Percentiles rank a stretch among this genome's conserved stretches.
Conservation (phyloP, 2,329 filamentous ascomycete genomes). For the Cryphonectria japonica region DNA sequence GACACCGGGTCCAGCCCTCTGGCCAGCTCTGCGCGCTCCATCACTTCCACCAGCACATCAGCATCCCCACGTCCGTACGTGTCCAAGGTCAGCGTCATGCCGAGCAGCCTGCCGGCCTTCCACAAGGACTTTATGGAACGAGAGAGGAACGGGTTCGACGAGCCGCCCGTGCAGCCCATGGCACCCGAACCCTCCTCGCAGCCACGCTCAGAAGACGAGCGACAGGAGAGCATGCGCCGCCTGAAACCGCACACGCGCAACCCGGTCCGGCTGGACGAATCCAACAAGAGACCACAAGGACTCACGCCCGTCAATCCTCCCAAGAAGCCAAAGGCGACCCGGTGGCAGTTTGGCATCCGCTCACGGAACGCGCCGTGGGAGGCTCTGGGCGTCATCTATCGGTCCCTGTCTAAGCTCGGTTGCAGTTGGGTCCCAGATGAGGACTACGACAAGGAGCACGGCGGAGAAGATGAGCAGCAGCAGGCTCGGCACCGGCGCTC, state of each 20-base stretch:
- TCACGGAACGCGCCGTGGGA: constrained; percentile 93
- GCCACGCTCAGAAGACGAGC: constrained; percentile 69
- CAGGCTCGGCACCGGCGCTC: constrained; percentile 40
- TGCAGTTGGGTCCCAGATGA: constrained; percentile 82
- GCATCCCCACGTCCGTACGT: constrained; percentile 61
- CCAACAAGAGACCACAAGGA: constrained; percentile 60
- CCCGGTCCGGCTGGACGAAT: constrained; percentile 69
- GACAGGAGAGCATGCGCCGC: constrained; percentile 77
- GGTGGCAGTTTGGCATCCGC: constrained; percentile 98
- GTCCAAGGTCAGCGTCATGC: constrained; percentile 89
- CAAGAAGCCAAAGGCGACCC: constrained; percentile 78
- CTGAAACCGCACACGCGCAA: constrained; percentile 84
- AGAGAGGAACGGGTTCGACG: constrained; percentile 54
- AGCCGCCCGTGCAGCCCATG: constrained; percentile 48
- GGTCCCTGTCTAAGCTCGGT: constrained; percentile 83
- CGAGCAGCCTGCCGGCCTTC: constrained; percentile 87
- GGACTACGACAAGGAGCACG: constrained; percentile 55
- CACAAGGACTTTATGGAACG: constrained; percentile 90
- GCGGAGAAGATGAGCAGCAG: constrained; percentile 47
- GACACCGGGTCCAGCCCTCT: constrained; percentile 53
- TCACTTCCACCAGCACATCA: constrained; percentile 52
- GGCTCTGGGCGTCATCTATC: constrained; percentile 93
- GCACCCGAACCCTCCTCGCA: constrained; percentile 54
- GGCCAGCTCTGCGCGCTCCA: constrained; percentile 59
- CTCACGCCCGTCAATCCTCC: constrained; percentile 65